Percentiles rank a stretch among this genome's conserved stretches.
Conservation (phyloP, 2,329 filamentous ascomycete genomes). For the Diaporthe aspalathi region DNA sequence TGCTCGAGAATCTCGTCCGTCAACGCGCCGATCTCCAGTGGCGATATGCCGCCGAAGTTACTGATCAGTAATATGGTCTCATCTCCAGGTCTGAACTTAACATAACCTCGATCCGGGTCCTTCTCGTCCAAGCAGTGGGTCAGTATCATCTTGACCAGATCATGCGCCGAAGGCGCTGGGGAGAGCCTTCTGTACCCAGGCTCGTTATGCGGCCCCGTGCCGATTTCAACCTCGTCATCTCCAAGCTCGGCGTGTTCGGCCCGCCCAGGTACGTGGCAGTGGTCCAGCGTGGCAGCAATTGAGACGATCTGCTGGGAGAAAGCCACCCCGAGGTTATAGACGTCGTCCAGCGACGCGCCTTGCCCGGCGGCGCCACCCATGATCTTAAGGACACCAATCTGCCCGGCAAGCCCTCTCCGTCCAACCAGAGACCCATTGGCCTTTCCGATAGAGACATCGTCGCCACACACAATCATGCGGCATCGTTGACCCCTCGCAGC, state of each 20-base stretch:
- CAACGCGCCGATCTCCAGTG: constrained; percentile 66
- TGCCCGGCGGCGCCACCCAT: constrained; percentile 62
- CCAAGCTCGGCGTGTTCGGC: constrained; percentile 60
- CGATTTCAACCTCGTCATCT: constrained; percentile 68
- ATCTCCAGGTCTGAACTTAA: constrained; percentile 58
- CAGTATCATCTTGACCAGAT: constrained; percentile 68
- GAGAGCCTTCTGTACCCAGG: constrained; percentile 69
- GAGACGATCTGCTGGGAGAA: constrained; percentile 65
- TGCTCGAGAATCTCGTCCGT: constrained; percentile 65
- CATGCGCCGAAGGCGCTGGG: constrained; percentile 60
- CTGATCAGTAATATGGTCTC: constrained; percentile 66
- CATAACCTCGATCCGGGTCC: constrained; percentile 62
- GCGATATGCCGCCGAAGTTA: constrained; percentile 70
- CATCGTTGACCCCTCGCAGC: constrained; percentile 65
- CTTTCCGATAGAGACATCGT: constrained; percentile 73
- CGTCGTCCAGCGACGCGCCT: constrained; percentile 60
- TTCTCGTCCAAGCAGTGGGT: constrained; percentile 68
- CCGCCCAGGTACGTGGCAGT: constrained; percentile 69
- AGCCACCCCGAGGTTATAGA: constrained; percentile 62
- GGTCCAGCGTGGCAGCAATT: constrained; percentile 68
- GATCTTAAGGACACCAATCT: constrained; percentile 69
- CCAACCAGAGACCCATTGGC: constrained; percentile 67
- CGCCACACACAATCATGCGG: constrained; percentile 70
- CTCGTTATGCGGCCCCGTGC: constrained; percentile 76
- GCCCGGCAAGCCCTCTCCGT: constrained; percentile 70